These are phyloP conservation scores for Solanum microdontum DNA, from an alignment of 257 asterid species.

Conservation along the genomic window DNA sequence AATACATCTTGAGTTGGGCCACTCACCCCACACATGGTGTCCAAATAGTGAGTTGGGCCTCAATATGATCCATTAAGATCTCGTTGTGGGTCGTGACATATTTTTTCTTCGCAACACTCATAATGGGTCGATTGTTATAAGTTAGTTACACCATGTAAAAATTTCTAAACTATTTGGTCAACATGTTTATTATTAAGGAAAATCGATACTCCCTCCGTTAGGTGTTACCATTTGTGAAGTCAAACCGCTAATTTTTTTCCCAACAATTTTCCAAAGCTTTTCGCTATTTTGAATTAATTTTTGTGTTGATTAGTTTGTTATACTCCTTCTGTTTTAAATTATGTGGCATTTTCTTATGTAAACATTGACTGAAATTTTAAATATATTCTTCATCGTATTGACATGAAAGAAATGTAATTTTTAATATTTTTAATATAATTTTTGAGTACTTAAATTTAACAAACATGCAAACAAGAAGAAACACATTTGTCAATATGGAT, in stretches of 20 bases:
- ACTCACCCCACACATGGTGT: background rate
- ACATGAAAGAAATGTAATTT: background rate
- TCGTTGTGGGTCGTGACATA: background rate
- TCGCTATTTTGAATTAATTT: background rate
- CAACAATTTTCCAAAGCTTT: background rate
- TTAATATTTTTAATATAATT: too few species aligned
- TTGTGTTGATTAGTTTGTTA: background rate
- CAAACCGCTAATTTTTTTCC: background rate
- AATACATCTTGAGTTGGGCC: background rate
- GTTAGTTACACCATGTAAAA: too few species aligned
- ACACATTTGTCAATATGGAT: background rate
- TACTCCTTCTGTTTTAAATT: background rate
- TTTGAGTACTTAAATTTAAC: background rate
- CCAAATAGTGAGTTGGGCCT: background rate
- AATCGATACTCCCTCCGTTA: too few species aligned
- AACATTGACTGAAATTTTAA: background rate
- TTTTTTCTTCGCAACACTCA: background rate
- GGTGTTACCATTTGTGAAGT: too few species aligned
- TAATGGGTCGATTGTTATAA: background rate
- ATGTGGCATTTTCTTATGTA: background rate
- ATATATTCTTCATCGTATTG: too few species aligned
- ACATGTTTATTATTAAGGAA: too few species aligned
- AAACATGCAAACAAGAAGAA: background rate
- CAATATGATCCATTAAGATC: background rate
- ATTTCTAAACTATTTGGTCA: too few species aligned